Percentiles rank a stretch among this genome's conserved stretches.
phyloP scores from a whole-genome alignment of 2,329 filamentous ascomycete species.

The Ceratocystis lukuohia region DNA sequence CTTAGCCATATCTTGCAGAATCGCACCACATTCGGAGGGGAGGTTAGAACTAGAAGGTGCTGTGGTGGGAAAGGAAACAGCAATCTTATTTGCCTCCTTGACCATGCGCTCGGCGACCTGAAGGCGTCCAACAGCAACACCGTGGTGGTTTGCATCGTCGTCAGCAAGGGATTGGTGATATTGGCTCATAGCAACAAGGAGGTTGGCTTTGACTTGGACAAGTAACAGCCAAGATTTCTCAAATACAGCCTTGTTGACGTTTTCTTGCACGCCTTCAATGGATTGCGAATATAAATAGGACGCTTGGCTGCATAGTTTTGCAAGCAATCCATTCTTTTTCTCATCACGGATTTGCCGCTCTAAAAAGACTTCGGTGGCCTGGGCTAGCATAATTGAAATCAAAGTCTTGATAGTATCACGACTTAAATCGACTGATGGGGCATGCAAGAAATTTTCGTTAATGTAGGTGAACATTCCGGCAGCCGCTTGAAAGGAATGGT shows the following conservation, averaged over 20 bases:
- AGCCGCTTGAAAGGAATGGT: conserved; percentile 94
- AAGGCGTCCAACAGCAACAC: conserved; percentile 68
- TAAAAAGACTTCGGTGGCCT: conserved; percentile 92
- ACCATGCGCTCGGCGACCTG: conserved; percentile 66
- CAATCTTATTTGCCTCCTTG: conserved; percentile 63
- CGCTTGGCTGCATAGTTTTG: conserved; percentile 85
- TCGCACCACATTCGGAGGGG: conserved; percentile 59
- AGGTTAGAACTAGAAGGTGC: conserved; percentile 74
- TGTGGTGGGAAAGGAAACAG: conserved; percentile 66
- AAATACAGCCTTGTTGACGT: conserved; percentile 79
- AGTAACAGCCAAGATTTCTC: conserved; percentile 87
- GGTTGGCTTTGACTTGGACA: conserved; percentile 67
- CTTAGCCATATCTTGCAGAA: conserved; percentile 69
- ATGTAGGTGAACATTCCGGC: conserved; percentile 99
- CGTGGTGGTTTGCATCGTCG: conserved; percentile 76
- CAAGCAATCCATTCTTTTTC: conserved; percentile 83
- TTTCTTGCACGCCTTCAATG: conserved; percentile 80
- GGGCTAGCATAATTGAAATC: conserved; percentile 84
- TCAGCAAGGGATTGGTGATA: conserved; percentile 90
- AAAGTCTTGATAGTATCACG: conserved; percentile 90
- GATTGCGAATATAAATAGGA: conserved; percentile 79
- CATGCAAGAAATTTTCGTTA: conserved; percentile 97
- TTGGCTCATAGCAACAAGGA: conserved; percentile 75
- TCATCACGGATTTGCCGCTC: conserved; percentile 89
- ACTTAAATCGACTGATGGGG: conserved; percentile 89